These are phyloP conservation scores for Euphorbia schlechtendalii DNA, from an alignment of 441 rosid genomes.

Conservation along the genomic window DNA sequence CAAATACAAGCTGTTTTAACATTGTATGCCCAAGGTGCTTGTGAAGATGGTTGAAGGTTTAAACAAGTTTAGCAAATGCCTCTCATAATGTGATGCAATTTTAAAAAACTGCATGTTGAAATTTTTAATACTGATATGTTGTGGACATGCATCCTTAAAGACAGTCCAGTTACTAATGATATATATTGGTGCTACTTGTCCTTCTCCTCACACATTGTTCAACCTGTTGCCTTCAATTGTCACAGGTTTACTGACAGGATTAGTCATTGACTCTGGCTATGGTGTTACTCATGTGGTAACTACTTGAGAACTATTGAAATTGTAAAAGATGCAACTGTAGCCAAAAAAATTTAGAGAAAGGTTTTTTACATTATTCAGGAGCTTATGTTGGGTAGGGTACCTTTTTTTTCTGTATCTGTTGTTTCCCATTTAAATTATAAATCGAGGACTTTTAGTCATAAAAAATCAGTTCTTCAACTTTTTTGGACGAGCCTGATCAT, in stretches of 20 bases:
- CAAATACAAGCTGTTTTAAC: constrained; percentile 96
- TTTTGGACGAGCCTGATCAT: neutral
- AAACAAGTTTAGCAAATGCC: constrained; percentile 21
- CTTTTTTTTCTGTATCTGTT: neutral
- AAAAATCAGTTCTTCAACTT: neutral
- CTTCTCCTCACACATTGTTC: neutral
- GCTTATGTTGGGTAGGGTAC: neutral
- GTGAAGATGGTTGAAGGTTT: constrained; percentile 57
- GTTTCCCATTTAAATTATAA: neutral
- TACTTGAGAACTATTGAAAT: constrained; percentile 12
- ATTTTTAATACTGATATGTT: constrained; percentile 13
- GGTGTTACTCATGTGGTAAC: constrained; percentile 99
- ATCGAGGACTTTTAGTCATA: neutral
- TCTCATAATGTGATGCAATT: neutral
- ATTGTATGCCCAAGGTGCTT: constrained; percentile 98
- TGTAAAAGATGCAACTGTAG: neutral
- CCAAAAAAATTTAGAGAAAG: neutral
- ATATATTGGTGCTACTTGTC: neutral
- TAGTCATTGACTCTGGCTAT: constrained; percentile 97
- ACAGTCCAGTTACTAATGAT: neutral
- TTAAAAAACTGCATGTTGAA: constrained; percentile 12
- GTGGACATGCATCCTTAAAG: too few species aligned
- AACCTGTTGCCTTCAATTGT: constrained; percentile 15
- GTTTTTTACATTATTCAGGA: neutral
- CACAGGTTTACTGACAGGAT: constrained; percentile 87